Evolutionary conservation across 2,329 filamentous ascomycete species (phyloP).

Genomic region (Monosporascus ibericus): DNA sequence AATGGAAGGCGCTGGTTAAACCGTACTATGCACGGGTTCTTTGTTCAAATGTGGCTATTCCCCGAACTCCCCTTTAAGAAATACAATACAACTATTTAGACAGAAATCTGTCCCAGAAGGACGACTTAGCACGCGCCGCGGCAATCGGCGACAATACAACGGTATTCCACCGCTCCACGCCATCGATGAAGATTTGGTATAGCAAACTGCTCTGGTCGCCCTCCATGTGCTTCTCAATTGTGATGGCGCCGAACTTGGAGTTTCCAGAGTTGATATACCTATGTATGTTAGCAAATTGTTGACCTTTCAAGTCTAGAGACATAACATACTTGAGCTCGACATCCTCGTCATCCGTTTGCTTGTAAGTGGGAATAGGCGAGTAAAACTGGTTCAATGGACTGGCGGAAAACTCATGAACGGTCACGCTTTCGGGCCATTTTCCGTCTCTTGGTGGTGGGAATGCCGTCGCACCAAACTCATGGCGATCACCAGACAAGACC

Average conservation of each 20-base stretch:
- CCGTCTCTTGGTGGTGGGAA: slow-evolving; percentile 58
- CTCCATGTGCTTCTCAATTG: slow-evolving; percentile 62
- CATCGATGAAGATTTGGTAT: slow-evolving; percentile 80
- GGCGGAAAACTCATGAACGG: slow-evolving; percentile 86
- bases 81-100: slow-evolving; percentile 3
- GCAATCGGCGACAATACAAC: slow-evolving; percentile 42
- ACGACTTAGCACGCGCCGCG: slow-evolving; percentile 26
- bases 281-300: slow-evolving; percentile 14
- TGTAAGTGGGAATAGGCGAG: slow-evolving; percentile 76
- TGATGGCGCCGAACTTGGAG: slow-evolving; percentile 80
- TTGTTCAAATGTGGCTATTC: too few relatives aligned
- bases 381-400: slow-evolving; percentile 94
- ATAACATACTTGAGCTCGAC: slow-evolving; percentile 72
- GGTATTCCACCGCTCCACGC: slow-evolving; percentile 68
- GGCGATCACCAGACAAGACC: slow-evolving; percentile 84
- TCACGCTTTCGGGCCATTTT: slow-evolving; percentile 55
- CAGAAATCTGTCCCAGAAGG: slow-evolving; percentile 42
- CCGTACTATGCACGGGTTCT: too few relatives aligned
- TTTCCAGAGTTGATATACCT: slow-evolving; percentile 79
- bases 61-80: too few relatives aligned
- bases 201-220: slow-evolving; percentile 66
- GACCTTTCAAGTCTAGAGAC: neutral
- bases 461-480: slow-evolving; percentile 90
- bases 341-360: slow-evolving; percentile 74
- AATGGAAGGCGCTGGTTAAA: too few relatives aligned